Evolutionary conservation across 106 monocot genomes (phyloP).

Genomic region (Dendrobium chrysotoxum): DNA sequence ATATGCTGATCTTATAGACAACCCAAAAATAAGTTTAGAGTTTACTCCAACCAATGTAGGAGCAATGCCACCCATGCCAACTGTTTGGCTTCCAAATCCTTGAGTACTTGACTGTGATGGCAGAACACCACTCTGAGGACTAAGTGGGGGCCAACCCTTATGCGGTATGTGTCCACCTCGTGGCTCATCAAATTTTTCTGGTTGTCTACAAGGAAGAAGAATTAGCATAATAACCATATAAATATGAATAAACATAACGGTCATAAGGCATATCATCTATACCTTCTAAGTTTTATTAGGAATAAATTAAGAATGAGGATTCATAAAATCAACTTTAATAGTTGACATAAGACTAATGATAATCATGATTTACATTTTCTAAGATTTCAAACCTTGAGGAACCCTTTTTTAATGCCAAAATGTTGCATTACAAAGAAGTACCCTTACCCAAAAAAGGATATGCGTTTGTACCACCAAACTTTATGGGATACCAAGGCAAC

Average conservation of each 20-base stretch:
- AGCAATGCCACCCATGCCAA: slow-evolving; percentile 27
- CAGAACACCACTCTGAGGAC: slow-evolving; percentile 35
- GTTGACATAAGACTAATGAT: background rate
- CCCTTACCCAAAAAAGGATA: background rate
- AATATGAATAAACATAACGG: background rate
- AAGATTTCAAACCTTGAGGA: background rate
- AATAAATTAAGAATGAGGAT: background rate
- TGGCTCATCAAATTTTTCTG: slow-evolving; percentile 50
- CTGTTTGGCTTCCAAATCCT: slow-evolving; percentile 37
- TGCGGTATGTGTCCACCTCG: slow-evolving; percentile 34
- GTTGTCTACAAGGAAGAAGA: slow-evolving; percentile 24
- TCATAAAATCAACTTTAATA: background rate
- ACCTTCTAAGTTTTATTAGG: background rate
- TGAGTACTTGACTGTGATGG: slow-evolving; percentile 30
- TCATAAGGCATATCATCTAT: too few species aligned
- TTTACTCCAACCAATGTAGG: slow-evolving; percentile 44
- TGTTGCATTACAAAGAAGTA: background rate
- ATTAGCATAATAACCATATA: background rate
- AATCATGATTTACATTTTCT: background rate
- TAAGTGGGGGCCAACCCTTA: slow-evolving; percentile 55
- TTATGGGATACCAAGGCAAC: background rate
- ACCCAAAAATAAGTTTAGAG: slow-evolving; percentile 4
- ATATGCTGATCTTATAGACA: background rate
- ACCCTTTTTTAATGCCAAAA: background rate
- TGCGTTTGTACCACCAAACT: background rate